phyloP scores from a whole-genome alignment of 768 basidiomycete genomes.

The Neoboletus magnificus region DNA sequence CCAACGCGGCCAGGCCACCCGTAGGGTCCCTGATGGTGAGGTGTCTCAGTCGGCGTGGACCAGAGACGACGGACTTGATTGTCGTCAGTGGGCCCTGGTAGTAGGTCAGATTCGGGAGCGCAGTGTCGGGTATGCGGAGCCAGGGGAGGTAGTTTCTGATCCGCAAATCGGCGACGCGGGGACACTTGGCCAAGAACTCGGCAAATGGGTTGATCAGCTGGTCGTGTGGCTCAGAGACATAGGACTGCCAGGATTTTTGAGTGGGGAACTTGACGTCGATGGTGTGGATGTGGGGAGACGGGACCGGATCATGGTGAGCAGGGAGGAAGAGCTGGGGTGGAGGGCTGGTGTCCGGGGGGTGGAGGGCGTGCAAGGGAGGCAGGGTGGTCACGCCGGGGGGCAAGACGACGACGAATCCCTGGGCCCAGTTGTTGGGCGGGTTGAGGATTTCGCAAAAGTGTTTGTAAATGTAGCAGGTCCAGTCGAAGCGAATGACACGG shows the following conservation, averaged over 20 bases:
- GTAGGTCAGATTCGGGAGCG: conserved; percentile 18
- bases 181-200: conserved; percentile 25
- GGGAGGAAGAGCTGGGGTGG: conserved; percentile 2
- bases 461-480: conserved; percentile 38
- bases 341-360: neutral
- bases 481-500: conserved; percentile 43
- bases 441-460: conserved; percentile 15
- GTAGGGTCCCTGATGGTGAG: conserved; percentile 26
- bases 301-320: conserved; percentile 10
- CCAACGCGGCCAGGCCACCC: conserved; percentile 20
- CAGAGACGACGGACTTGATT: conserved; percentile 23
- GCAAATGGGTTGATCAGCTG: conserved; percentile 26
- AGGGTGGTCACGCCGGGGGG: conserved; percentile 4
- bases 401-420: conserved; percentile 7
- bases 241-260: conserved; percentile 30
- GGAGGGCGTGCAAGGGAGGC: conserved; percentile 10
- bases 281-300: conserved; percentile 26
- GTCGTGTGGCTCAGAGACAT: conserved; percentile 26
- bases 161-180: conserved; percentile 17
- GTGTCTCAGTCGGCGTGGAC: conserved; percentile 16
- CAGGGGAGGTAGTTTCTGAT: conserved; percentile 30
- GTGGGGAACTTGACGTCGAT: conserved; percentile 31
- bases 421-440: conserved; percentile 13
- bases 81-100: conserved; percentile 29
- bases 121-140: conserved; percentile 17